A percentile compares a stretch with the other conserved stretches of the same genome.
Evolutionary conservation across 2,329 filamentous ascomycete genomes (phyloP).

Genomic region (Diplodia intermedia): DNA sequence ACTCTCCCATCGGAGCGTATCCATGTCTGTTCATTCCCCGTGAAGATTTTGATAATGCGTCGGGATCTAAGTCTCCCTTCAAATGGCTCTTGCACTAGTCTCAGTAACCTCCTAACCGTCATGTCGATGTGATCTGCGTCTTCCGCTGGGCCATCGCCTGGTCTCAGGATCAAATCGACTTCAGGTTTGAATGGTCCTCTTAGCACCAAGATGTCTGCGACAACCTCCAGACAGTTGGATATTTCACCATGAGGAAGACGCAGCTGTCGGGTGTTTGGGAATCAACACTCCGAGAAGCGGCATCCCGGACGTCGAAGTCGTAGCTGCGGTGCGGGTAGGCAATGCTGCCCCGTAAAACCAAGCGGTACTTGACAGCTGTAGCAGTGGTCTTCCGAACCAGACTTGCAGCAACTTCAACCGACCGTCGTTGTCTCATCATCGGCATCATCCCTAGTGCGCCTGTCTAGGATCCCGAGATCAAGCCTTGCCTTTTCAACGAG

Average conservation of each 20-base stretch:
- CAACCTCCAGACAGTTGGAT: not conserved
- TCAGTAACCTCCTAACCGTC: not conserved
- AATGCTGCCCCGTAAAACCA: not conserved
- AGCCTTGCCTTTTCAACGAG: conserved; percentile 53
- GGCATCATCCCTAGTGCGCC: conserved; percentile 2
- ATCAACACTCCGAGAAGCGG: not conserved
- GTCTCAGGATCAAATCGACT: not conserved
- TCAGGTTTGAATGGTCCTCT: not conserved
- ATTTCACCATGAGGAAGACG: not conserved
- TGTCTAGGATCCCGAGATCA: conserved; percentile 38
- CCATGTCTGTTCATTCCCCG: not conserved
- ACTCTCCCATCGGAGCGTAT: not conserved
- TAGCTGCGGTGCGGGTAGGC: not conserved
- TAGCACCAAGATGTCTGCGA: not conserved
- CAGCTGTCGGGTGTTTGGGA: not conserved
- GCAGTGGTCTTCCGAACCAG: not conserved
- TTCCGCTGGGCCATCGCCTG: not conserved
- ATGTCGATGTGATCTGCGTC: not conserved
- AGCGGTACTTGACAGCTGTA: not conserved
- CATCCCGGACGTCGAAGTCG: not conserved
- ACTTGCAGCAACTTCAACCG: conserved; percentile 3
- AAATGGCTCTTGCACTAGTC: not conserved
- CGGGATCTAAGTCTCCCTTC: not conserved
- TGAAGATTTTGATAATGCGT: not conserved
- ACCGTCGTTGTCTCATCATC: conserved; percentile 15